phyloP scores from a whole-genome alignment of 306 rosid species.

The Begonia peltatifolia region DNA sequence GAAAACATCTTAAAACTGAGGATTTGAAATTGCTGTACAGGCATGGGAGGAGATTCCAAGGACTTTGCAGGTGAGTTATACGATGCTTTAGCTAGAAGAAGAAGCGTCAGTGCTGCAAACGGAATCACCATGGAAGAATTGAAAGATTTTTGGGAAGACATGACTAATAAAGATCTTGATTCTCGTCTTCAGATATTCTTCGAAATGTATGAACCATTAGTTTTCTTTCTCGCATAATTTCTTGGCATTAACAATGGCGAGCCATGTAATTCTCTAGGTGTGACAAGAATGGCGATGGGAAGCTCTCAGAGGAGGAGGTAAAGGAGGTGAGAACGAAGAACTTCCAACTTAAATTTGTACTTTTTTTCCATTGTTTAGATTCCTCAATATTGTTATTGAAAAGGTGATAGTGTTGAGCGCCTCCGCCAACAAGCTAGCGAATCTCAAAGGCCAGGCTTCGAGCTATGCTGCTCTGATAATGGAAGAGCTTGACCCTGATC shows the following conservation, averaged over 20 bases:
- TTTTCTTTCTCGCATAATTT: not conserved
- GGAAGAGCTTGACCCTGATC: constrained; percentile 96
- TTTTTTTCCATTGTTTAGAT: constrained; percentile 8
- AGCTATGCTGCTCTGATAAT: constrained; percentile 70
- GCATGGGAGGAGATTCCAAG: constrained; percentile 80
- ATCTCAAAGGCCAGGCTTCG: constrained; percentile 54
- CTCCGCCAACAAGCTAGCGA: constrained; percentile 66
- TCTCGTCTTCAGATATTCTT: constrained; percentile 81
- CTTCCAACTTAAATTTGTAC: not conserved
- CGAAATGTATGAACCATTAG: constrained; percentile 47
- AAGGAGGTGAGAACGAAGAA: constrained; percentile 46
- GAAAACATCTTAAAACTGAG: constrained; percentile 1
- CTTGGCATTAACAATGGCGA: no score
- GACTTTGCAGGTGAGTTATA: constrained; percentile 69
- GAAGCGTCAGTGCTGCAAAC: constrained; percentile 15
- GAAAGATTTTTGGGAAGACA: constrained; percentile 72
- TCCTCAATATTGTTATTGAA: constrained; percentile 16
- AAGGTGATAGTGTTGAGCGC: constrained; percentile 94
- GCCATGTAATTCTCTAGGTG: constrained; percentile 36
- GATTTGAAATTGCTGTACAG: constrained; percentile 17
- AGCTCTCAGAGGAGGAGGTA: constrained; percentile 79
- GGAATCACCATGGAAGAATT: constrained; percentile 42
- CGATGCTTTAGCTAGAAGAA: constrained; percentile 60
- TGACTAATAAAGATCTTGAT: constrained; percentile 57
- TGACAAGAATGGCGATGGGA: constrained; percentile 97